These are phyloP conservation scores for Tetracladium setigerum DNA, from an alignment of 495 filamentous ascomycete species.

Conservation along the genomic window DNA sequence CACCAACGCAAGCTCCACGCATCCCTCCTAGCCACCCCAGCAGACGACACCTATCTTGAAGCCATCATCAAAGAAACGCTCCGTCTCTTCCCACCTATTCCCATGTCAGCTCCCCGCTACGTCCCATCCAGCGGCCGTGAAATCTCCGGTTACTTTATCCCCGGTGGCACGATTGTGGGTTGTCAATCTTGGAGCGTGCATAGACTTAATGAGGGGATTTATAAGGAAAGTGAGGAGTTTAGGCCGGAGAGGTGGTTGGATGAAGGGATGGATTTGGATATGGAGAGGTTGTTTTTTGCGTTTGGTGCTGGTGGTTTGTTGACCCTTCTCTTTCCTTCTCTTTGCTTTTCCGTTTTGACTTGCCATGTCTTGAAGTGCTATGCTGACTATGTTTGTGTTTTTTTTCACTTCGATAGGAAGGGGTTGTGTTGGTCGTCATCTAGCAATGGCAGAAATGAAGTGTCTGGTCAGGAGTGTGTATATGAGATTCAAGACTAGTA, in stretches of 20 bases:
- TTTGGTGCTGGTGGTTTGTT: constrained; percentile 28
- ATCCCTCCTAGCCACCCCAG: constrained; percentile 35
- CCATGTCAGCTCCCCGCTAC: constrained; percentile 57
- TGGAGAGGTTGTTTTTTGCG: constrained; percentile 39
- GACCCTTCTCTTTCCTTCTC: too few species aligned
- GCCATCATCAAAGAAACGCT: constrained; percentile 54
- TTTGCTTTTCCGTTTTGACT: too few species aligned
- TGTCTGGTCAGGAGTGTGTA: constrained; percentile 50
- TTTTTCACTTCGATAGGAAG: not conserved
- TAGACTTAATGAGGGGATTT: constrained; percentile 41
- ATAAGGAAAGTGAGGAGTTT: constrained; percentile 47
- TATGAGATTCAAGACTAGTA: constrained; percentile 40
- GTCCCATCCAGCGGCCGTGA: constrained; percentile 43
- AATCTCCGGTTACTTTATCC: constrained; percentile 40
- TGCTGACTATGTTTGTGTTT: too few species aligned
- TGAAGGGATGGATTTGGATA: constrained; percentile 35
- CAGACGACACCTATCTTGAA: constrained; percentile 47
- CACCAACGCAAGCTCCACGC: constrained; percentile 39
- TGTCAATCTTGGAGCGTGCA: constrained; percentile 49
- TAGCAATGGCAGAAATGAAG: constrained; percentile 63
- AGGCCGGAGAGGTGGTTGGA: constrained; percentile 59
- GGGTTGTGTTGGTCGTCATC: constrained; percentile 26
- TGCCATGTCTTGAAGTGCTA: too few species aligned
- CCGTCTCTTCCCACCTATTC: constrained; percentile 54
- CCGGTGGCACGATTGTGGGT: constrained; percentile 41